Conservation (phyloP, 495 filamentous ascomycete species). For the Hyphodiscus hymeniophilus region DNA sequence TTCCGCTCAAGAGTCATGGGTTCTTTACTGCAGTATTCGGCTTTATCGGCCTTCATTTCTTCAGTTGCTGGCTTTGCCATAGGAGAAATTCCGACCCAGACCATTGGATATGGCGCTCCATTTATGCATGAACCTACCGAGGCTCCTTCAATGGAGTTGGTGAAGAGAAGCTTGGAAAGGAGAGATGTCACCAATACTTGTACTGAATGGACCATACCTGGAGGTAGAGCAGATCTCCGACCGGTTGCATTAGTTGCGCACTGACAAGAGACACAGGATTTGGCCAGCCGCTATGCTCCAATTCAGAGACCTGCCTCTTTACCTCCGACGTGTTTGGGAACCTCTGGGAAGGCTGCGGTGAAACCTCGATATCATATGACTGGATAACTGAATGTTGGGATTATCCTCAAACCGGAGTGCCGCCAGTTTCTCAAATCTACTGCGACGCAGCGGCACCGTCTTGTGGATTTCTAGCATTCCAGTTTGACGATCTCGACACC, state of each 20-base stretch:
- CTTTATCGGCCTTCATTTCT: conserved; percentile 5
- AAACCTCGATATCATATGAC: conserved; percentile 7
- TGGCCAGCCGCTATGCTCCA: conserved; percentile 12
- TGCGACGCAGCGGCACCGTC: conserved; percentile 14
- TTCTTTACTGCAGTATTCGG: conserved; percentile 4
- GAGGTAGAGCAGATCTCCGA: not conserved
- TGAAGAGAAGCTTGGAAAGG: conserved; percentile 12
- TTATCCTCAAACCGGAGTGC: conserved; percentile 4
- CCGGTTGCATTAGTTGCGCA: not conserved
- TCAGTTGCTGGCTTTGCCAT: not conserved
- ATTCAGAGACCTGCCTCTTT: conserved; percentile 16
- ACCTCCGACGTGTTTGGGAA: conserved; percentile 3
- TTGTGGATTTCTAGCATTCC: conserved; percentile 17
- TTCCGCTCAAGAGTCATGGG: not conserved
- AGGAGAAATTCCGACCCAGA: conserved; percentile 9
- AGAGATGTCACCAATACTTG: conserved; percentile 10
- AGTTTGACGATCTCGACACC: conserved; percentile 1
- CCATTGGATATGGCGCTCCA: not conserved
- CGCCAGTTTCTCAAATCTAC: conserved; percentile 8
- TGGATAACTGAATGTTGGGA: conserved; percentile 18
- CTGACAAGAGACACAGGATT: conserved; percentile 3
- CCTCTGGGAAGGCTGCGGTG: conserved; percentile 19
- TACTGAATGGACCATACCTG: conserved; percentile 20
- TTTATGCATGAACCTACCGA: conserved; percentile 7
- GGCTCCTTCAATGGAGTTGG: conserved; percentile 13